Evolutionary conservation across 306 rosid species (phyloP).

Genomic region (Casuarina glauca): DNA sequence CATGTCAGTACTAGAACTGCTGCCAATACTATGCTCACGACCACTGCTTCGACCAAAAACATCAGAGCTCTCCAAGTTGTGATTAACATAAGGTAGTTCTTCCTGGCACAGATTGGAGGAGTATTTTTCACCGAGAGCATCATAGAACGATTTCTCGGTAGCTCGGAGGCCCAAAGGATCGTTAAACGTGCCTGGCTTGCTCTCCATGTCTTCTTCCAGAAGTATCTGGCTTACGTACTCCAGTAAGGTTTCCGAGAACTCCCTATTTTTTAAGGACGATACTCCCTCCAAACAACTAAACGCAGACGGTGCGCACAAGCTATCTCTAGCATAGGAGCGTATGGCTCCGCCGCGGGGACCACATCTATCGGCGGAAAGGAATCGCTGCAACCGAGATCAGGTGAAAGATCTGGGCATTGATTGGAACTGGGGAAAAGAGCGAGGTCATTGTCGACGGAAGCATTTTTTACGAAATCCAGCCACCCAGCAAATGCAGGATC

Average conservation of each 20-base stretch:
- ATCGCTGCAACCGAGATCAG: too few species aligned
- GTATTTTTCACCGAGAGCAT: background rate
- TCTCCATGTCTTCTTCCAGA: slow-evolving; percentile 8
- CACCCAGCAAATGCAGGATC: slow-evolving; percentile 27
- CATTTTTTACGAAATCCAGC: too few species aligned
- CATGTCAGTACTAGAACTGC: too few species aligned
- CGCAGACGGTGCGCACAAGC: slow-evolving; percentile 31
- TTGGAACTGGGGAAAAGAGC: too few species aligned
- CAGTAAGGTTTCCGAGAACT: background rate
- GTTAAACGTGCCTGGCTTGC: slow-evolving; percentile 1
- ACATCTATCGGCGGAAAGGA: too few species aligned
- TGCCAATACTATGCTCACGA: too few species aligned
- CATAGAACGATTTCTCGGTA: slow-evolving; percentile 12
- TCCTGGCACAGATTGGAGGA: too few species aligned
- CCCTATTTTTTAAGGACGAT: background rate
- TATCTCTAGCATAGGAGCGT: background rate
- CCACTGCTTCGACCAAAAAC: too few species aligned
- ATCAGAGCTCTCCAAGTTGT: too few species aligned
- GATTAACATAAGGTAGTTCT: too few species aligned
- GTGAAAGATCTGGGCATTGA: too few species aligned
- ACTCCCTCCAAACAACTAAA: background rate
- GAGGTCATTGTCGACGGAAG: background rate
- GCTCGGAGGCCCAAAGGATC: slow-evolving; percentile 1
- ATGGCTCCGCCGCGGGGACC: slow-evolving; percentile 19
- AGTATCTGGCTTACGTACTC: slow-evolving; percentile 3